Percentiles rank a stretch among this genome's conserved stretches.
phyloP scores from a whole-genome alignment of 257 asterid species.

The Leptodermis oblonga region DNA sequence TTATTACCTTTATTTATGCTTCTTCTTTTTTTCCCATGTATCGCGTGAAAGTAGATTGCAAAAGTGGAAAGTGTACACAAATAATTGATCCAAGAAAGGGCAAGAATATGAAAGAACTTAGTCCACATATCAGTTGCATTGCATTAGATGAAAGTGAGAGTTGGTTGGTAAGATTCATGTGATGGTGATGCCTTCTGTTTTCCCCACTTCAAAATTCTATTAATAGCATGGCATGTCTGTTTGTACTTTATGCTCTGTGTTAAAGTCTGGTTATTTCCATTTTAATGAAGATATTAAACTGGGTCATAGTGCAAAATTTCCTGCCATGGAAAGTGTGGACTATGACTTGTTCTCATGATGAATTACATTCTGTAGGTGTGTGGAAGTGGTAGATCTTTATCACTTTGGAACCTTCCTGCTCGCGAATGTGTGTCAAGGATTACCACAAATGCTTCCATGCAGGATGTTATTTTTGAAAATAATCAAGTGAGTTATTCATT shows the following conservation, averaged over 20 bases:
- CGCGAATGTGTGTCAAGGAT: constrained; percentile 63
- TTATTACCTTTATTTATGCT: neutral
- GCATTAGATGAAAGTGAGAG: constrained; percentile 91
- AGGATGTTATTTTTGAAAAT: constrained; percentile 68
- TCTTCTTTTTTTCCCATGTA: constrained; percentile 5
- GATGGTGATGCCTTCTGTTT: neutral
- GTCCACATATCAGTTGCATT: constrained; percentile 70
- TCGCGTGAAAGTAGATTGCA: constrained; percentile 56
- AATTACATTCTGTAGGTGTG: constrained; percentile 51
- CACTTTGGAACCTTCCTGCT: constrained; percentile 93
- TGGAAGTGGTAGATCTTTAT: constrained; percentile 78
- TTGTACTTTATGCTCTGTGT: neutral
- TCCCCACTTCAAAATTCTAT: neutral
- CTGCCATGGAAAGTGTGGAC: neutral
- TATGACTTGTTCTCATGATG: constrained; percentile 9
- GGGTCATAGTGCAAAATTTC: too few relatives aligned
- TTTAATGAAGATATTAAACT: neutral
- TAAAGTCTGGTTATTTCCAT: neutral
- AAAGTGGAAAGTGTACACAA: constrained; percentile 83
- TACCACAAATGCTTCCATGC: constrained; percentile 50
- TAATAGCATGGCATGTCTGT: neutral
- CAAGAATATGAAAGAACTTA: constrained; percentile 35
- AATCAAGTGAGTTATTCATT: constrained; percentile 59
- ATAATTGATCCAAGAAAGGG: constrained; percentile 52
- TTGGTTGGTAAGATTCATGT: constrained; percentile 79